These are phyloP conservation scores for Tricholoma sp. DNA, from an alignment of 768 basidiomycete genomes.

Conservation along the genomic window DNA sequence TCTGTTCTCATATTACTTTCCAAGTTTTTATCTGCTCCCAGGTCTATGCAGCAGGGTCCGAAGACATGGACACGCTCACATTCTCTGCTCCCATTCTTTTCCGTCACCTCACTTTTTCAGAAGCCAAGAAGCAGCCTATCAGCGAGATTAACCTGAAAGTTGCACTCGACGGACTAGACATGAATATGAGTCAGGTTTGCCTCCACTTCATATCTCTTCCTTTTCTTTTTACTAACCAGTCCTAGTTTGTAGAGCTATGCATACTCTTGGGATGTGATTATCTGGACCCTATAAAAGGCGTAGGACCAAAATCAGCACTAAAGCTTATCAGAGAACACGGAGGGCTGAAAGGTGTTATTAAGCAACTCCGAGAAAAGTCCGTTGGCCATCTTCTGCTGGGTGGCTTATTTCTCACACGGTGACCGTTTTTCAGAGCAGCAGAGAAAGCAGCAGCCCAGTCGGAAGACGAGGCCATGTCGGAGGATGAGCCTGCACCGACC, in stretches of 20 bases:
- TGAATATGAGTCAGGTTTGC: slow-evolving; percentile 84
- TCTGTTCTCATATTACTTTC: background rate
- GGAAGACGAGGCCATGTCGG: slow-evolving; percentile 19
- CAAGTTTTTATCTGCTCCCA: slow-evolving; percentile 21
- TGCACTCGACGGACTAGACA: slow-evolving; percentile 83
- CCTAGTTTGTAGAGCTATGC: slow-evolving; percentile 92
- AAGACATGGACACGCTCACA: slow-evolving; percentile 99
- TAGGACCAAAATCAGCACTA: slow-evolving; percentile 93
- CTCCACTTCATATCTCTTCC: background rate
- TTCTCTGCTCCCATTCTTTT: slow-evolving; percentile 89
- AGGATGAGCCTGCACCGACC: slow-evolving; percentile 37
- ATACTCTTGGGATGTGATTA: slow-evolving; percentile 97
- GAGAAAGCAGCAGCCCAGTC: slow-evolving; percentile 32
- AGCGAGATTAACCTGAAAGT: slow-evolving; percentile 81
- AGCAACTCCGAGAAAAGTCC: slow-evolving; percentile 75
- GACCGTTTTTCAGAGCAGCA: slow-evolving; percentile 31
- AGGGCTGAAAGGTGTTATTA: slow-evolving; percentile 64
- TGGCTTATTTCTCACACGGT: background rate
- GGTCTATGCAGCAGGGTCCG: slow-evolving; percentile 97
- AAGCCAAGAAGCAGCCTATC: slow-evolving; percentile 96
- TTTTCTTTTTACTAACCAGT: background rate
- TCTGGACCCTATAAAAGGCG: slow-evolving; percentile 95
- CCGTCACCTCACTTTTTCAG: slow-evolving; percentile 96
- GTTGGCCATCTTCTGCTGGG: slow-evolving; percentile 10
- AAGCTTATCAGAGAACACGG: slow-evolving; percentile 87